A percentile compares a stretch with the other conserved stretches of the same genome.
Evolutionary conservation across 768 basidiomycete genomes (phyloP).

Genomic region (Kwoniella newhampshirensis): DNA sequence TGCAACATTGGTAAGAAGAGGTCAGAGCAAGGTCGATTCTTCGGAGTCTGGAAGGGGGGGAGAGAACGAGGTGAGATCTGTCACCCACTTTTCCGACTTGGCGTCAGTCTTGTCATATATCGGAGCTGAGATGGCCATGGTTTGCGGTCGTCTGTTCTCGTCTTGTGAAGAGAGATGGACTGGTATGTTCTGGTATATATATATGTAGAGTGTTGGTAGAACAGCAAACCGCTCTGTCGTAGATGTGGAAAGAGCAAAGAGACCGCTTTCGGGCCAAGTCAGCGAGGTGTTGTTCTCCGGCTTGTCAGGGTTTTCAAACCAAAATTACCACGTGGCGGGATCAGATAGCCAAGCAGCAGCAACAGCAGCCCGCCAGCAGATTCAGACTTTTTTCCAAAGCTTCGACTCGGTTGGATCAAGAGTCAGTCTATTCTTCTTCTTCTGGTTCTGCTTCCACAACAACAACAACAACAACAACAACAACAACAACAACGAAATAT

Average conservation of each 20-base stretch:
- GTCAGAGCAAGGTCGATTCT: too few relatives aligned
- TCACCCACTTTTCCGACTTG: conserved; percentile 36
- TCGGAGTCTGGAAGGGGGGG: too few relatives aligned
- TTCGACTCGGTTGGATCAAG: background rate
- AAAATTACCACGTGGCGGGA: background rate
- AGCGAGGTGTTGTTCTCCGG: too few relatives aligned
- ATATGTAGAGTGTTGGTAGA: too few relatives aligned
- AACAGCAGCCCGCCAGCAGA: too few relatives aligned
- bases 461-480: conserved; percentile 7
- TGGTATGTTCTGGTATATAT: background rate
- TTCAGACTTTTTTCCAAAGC: conserved; percentile 2
- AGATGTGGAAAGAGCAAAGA: too few relatives aligned
- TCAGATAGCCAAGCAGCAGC: too few relatives aligned
- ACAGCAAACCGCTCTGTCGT: too few relatives aligned
- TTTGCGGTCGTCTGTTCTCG: background rate
- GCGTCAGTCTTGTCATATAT: conserved; percentile 45
- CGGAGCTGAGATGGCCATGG: conserved; percentile 38
- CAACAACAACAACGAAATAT: conserved; percentile 3
- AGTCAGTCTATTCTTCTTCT: background rate
- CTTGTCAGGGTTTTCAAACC: too few relatives aligned
- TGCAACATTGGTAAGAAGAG: too few relatives aligned
- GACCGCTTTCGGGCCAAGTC: too few relatives aligned
- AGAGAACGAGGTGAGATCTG: background rate
- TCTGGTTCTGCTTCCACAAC: background rate
- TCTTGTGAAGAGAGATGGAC: background rate